Evolutionary conservation across 768 basidiomycete genomes (phyloP).

Genomic region (Trichaptum fuscoviolaceum): DNA sequence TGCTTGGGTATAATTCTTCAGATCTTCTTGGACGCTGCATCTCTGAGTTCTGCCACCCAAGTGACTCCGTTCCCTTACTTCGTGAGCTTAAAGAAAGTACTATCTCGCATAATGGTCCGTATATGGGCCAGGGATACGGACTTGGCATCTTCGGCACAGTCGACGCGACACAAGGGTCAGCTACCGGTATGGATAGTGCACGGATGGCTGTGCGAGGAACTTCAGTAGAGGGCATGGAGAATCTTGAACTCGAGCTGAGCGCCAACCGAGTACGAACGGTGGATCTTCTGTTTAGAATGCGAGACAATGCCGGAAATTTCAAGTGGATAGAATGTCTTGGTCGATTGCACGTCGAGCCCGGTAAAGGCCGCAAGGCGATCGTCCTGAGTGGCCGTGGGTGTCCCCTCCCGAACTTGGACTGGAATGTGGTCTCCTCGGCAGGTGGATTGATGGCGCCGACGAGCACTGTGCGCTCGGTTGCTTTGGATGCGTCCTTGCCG

Average conservation of each 20-base stretch:
- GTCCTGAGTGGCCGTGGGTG: constrained; percentile 79
- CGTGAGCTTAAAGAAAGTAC: constrained; percentile 76
- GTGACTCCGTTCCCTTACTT: constrained; percentile 87
- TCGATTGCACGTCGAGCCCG: constrained; percentile 83
- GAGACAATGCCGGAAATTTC: constrained; percentile 56
- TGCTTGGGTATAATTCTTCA: constrained; percentile 82
- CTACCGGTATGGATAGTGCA: not conserved
- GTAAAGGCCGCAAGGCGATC: constrained; percentile 92
- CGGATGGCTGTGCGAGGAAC: not conserved
- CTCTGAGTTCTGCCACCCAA: constrained; percentile 79
- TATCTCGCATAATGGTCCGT: not conserved
- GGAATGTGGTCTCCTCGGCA: constrained; percentile 49
- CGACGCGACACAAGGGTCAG: not conserved
- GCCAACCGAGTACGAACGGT: constrained; percentile 47
- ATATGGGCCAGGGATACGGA: not conserved
- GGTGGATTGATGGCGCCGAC: constrained; percentile 36
- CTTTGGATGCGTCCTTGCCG: constrained; percentile 8
- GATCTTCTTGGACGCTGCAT: constrained; percentile 79
- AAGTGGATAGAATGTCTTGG: constrained; percentile 94
- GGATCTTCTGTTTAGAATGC: constrained; percentile 81
- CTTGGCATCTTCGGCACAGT: not conserved
- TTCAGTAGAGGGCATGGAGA: not conserved
- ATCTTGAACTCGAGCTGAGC: not conserved
- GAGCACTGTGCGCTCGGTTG: constrained; percentile 3
- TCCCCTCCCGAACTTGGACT: constrained; percentile 56